Percentiles rank a stretch among this genome's conserved stretches.
Conservation (phyloP, 768 basidiomycete genomes). For the Collybia nuda region DNA sequence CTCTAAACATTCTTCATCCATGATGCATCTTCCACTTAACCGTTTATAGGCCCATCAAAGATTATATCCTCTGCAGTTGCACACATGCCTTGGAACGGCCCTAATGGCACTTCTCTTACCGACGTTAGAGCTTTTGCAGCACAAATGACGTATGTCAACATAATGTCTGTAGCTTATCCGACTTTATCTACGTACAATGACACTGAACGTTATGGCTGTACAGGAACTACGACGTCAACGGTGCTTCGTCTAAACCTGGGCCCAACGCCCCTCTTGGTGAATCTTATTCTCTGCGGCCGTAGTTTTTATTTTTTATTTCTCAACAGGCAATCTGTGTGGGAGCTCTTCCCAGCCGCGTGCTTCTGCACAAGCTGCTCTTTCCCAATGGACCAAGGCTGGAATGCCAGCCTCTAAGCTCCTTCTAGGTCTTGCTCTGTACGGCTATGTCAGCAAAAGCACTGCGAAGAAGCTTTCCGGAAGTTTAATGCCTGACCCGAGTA, state of each 20-base stretch:
- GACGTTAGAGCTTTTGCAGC: conserved; percentile 65
- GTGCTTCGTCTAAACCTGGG: conserved; percentile 61
- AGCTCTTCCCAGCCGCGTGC: conserved; percentile 60
- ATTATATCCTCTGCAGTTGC: conserved; percentile 71
- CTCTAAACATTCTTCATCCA: background rate
- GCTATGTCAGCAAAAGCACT: conserved; percentile 55
- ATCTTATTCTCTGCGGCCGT: background rate
- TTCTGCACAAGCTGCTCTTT: conserved; percentile 60
- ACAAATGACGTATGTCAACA: conserved; percentile 63
- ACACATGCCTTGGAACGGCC: conserved; percentile 65
- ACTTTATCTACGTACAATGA: background rate
- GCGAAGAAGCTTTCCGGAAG: conserved; percentile 30
- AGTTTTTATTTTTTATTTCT: background rate
- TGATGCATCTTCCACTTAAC: conserved; percentile 13
- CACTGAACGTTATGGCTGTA: conserved; percentile 18
- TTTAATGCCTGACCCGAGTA: conserved; percentile 11
- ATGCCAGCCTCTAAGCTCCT: conserved; percentile 68
- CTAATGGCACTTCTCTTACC: conserved; percentile 58
- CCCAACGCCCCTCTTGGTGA: conserved; percentile 71
- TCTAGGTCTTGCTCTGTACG: conserved; percentile 69
- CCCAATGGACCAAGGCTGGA: conserved; percentile 65
- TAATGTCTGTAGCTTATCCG: conserved; percentile 43
- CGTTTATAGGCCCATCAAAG: conserved; percentile 44
- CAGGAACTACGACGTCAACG: conserved; percentile 78
- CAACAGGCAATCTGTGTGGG: conserved; percentile 52